Base-by-base conservation (phyloP, 805 yeast species). In the Scheffersomyces spartinae region DNA sequence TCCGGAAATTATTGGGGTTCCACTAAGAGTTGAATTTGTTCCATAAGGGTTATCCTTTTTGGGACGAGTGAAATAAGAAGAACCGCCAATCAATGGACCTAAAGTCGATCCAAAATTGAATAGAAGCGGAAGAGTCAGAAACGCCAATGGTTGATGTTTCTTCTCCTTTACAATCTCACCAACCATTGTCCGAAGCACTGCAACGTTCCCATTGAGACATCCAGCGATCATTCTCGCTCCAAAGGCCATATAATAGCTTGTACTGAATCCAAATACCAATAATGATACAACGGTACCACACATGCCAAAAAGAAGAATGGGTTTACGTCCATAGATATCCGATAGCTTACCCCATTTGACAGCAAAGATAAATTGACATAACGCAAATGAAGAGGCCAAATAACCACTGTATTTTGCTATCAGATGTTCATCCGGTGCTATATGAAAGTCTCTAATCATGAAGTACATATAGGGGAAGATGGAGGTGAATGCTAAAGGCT, bases 11-110 rank as follows among this genome's bases (percentile, higher is more conserved):
- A n/a, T n/a, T n/a, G n/a, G n/a, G n/a, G n/a, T n/a, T n/a, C n/a
- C n/a, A n/a, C n/a, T n/a, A n/a, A n/a, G n/a, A n/a, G n/a, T n/a
- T n/a, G n/a, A n/a, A n/a, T n/a, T n/a, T n/a, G n/a, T n/a, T n/a
- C n/a, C n/a, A n/a, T n/a, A 42, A 1, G 49, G 53, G 15, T 15
- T 27, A 10, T 31, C 28, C 12, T 20, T 13, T 16, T 23, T 32
- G 9, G 58, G 55, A n/a, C 47, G 31, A 7, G 55, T 47, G 23
- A 51, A 38, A 28, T 38, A 42, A 19, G 27, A 30, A 6, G 48
- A 45, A 3, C 58, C 55, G 4, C 56, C 56, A 22, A 51, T 47
- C 24, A 43, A 36, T 3, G 57, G 57, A 2, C 57, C 57, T 10
- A 50, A 32, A 10, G 50, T 45, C 17, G 43, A 31, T 6, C 57